A percentile compares a stretch with the other conserved stretches of the same genome.
These are phyloP conservation scores for Omphalotus olearius DNA, from an alignment of 1,284 basidiomycete species.

Conservation along the genomic window DNA sequence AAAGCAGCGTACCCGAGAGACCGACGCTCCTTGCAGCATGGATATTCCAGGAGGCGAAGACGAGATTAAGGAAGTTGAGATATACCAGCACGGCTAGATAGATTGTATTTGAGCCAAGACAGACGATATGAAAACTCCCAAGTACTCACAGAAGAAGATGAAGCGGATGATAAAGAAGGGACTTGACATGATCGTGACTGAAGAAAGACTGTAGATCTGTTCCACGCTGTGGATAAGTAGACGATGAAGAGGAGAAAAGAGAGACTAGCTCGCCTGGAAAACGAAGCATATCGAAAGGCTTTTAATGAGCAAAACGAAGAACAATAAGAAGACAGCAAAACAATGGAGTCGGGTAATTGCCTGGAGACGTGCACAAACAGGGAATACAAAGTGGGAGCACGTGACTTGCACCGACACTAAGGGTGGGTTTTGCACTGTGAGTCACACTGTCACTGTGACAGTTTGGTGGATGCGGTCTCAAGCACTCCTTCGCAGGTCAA, in stretches of 20 bases:
- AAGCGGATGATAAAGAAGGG: conserved; percentile 51
- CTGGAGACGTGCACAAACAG: too few species aligned
- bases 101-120: conserved; percentile 4
- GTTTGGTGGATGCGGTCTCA: conserved; percentile 49
- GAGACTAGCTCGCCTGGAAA: too few species aligned
- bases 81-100: conserved; percentile 46
- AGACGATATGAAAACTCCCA: background rate
- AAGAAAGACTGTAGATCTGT: background rate
- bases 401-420: too few species aligned
- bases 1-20: conserved; percentile 30
- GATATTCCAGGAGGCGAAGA: conserved; percentile 58
- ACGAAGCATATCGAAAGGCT: background rate
- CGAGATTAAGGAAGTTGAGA: conserved; percentile 46
- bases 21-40: conserved; percentile 31
- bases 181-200: conserved; percentile 26
- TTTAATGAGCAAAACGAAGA: too few species aligned
- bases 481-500: conserved; percentile 47
- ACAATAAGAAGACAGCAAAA: too few species aligned
- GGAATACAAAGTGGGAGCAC: too few species aligned
- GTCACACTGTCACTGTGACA: too few species aligned
- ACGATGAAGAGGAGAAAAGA: too few species aligned
- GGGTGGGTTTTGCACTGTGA: too few species aligned
- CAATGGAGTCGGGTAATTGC: too few species aligned
- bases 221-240: background rate
- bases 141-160: conserved; percentile 49